These are phyloP conservation scores for Sporobolomyces roseus DNA, from an alignment of 768 basidiomycete genomes.

Conservation along the genomic window DNA sequence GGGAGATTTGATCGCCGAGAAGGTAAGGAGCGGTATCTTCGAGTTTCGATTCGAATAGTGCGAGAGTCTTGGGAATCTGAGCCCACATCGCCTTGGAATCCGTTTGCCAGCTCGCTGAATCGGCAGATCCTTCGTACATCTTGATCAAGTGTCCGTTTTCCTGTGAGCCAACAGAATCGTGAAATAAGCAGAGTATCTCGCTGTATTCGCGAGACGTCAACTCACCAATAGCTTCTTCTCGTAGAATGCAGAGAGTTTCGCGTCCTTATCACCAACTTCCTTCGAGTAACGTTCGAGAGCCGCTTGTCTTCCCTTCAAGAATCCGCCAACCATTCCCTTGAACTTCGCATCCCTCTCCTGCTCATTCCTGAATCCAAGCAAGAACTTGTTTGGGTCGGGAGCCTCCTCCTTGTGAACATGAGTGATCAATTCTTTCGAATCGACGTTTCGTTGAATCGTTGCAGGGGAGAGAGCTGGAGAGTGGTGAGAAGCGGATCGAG, in stretches of 20 bases:
- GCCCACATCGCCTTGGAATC: conserved; percentile 13
- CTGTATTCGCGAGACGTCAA: too few relatives aligned
- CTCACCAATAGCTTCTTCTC: conserved; percentile 27
- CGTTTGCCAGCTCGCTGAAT: conserved; percentile 1
- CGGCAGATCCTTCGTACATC: conserved; percentile 27
- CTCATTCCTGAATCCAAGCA: conserved; percentile 30
- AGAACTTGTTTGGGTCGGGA: conserved; percentile 34
- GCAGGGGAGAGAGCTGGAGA: conserved; percentile 39
- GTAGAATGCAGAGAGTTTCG: conserved; percentile 23
- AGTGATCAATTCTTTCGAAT: conserved; percentile 26
- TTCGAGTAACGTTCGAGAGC: conserved; percentile 33
- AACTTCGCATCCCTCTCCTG: conserved; percentile 30
- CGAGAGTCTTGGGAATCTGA: conserved; percentile 20
- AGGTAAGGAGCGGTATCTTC: conserved; percentile 17
- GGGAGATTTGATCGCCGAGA: conserved; percentile 36
- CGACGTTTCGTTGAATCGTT: conserved; percentile 22
- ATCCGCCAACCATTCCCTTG: conserved; percentile 13
- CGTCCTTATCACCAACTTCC: conserved; percentile 17
- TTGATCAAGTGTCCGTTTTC: conserved; percentile 31
- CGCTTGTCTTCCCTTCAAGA: conserved; percentile 36
- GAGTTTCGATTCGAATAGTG: conserved; percentile 23
- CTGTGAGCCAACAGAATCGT: neutral
- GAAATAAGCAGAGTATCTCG: too few relatives aligned
- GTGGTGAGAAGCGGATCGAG: conserved; percentile 2
- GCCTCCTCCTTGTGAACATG: conserved; percentile 22